Evolutionary conservation across 805 yeast genomes (phyloP), one percentile per base, ranked within the genome.

Genomic region (Ogataea nitratoaversa): DNA sequence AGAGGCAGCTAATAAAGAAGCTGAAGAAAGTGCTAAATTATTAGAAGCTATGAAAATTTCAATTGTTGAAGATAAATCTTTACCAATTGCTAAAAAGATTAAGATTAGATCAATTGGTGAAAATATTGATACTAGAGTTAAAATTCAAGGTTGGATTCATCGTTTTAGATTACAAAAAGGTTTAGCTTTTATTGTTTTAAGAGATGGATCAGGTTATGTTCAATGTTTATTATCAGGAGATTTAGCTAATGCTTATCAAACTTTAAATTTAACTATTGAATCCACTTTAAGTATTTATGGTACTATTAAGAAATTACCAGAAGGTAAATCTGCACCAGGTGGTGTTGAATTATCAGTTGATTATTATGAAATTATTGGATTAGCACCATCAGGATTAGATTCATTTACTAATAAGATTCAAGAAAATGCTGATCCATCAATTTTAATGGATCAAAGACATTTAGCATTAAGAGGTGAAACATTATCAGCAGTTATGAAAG

Each of bases 271-370:
- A 59, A 91, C 99, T 9, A 67, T 91, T 52, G 99, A 93, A 71
- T 75, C 95, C 14, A 82, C 96, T 13, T 74, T 95, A 24, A 62
- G 80, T 36, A 67, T 93, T 43, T 84, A 76, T 60, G 99, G 99
- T 67, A 76, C 78, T 20, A 71, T 93, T 46, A 75, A 77, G 63
- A 78, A 83, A 55, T 72, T 95, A 36, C 98, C 98, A 42, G 97
- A 88, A 63, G 99, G 99, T 48, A 90, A 93, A 65, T 72, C 84
- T 50, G 99, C 99, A 8, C 96, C 97, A 43, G 98, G 98, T 48
- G 96, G 95, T 46, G 95, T 91, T 49, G 99, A 93, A 69, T 76
- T 95, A 54, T 74, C 75, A 46, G 97, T 82, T 41, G 99, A 93
- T 66, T 93, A 75, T 71, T 93, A 90, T 64, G 82, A 84, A 63